Conservation (phyloP, 768 basidiomycete species). For the Russula brevipes region DNA sequence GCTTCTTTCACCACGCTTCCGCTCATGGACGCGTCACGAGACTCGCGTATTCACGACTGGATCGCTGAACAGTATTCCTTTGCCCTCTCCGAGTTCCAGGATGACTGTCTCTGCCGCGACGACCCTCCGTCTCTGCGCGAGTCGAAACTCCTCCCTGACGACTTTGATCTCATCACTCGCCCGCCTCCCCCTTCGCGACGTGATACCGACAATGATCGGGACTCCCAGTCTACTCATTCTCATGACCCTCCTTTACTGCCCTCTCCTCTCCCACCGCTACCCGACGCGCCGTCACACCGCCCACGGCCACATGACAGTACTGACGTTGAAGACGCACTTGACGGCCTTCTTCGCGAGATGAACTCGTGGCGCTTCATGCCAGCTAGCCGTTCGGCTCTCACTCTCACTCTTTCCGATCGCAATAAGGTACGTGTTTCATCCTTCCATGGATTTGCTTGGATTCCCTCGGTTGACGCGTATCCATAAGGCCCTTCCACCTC, state of each 20-base stretch:
- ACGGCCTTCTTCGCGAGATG: slow-evolving; percentile 38
- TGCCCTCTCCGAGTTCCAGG: slow-evolving; percentile 22
- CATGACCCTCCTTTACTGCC: slow-evolving; percentile 37
- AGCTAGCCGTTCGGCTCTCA: slow-evolving; percentile 1
- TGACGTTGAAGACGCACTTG: slow-evolving; percentile 35
- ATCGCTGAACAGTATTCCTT: slow-evolving; percentile 26
- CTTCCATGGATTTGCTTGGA: not conserved
- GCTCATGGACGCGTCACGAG: slow-evolving; percentile 22
- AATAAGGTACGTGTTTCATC: slow-evolving; percentile 19
- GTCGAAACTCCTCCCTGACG: slow-evolving; percentile 23
- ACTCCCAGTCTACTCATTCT: slow-evolving; percentile 26
- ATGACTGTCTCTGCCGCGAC: slow-evolving; percentile 8
- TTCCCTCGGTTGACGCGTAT: not conserved
- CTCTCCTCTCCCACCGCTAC: not conserved
- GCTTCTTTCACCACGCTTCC: slow-evolving; percentile 21
- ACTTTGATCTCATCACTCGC: slow-evolving; percentile 14
- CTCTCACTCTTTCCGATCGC: slow-evolving; percentile 17
- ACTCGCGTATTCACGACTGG: slow-evolving; percentile 26
- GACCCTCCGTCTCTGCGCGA: slow-evolving; percentile 26
- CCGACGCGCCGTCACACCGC: slow-evolving; percentile 11
- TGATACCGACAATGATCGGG: slow-evolving; percentile 5
- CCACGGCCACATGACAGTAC: slow-evolving; percentile 26
- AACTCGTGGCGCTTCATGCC: slow-evolving; percentile 22
- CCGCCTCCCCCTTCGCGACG: slow-evolving; percentile 1
- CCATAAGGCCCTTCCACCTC: slow-evolving; percentile 15